phyloP scores from a whole-genome alignment of 129 eudicot genomes.

The Sambucus nigra region DNA sequence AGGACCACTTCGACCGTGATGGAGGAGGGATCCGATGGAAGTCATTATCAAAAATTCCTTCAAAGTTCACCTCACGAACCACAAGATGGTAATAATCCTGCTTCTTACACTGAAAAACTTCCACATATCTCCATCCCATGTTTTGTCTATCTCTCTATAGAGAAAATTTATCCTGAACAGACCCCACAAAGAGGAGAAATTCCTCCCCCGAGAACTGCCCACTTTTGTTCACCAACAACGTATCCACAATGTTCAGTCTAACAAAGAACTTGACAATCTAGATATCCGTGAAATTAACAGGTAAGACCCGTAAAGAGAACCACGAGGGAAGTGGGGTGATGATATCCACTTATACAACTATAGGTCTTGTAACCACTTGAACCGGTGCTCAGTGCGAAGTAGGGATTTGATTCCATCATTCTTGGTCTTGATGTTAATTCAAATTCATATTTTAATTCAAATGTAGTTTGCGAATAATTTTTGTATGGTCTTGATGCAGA shows the following conservation, averaged over 20 bases:
- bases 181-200: slow-evolving; percentile 68
- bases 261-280: slow-evolving; percentile 82
- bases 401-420: slow-evolving; percentile 99
- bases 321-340: slow-evolving; percentile 60
- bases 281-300: slow-evolving; percentile 69
- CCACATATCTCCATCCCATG: slow-evolving; percentile 89
- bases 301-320: slow-evolving; percentile 89
- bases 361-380: slow-evolving; percentile 46
- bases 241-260: slow-evolving; percentile 79
- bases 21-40: slow-evolving; percentile 45
- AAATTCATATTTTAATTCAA: too few species aligned
- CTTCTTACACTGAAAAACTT: slow-evolving; percentile 85
- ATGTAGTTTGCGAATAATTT: too few species aligned
- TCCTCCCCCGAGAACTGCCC: slow-evolving; percentile 88
- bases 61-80: slow-evolving; percentile 65
- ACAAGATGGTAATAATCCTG: slow-evolving; percentile 87
- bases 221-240: slow-evolving; percentile 57
- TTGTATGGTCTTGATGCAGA: too few species aligned
- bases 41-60: slow-evolving; percentile 41
- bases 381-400: slow-evolving; percentile 94
- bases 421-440: too few species aligned
- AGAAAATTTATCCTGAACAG: slow-evolving; percentile 74
- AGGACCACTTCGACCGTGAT: slow-evolving; percentile 47
- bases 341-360: slow-evolving; percentile 48
- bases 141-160: slow-evolving; percentile 64